Evolutionary conservation across 179 eudicot genomes (phyloP), one percentile per base, ranked within the genome.

Genomic region (Dionaea muscipula): DNA sequence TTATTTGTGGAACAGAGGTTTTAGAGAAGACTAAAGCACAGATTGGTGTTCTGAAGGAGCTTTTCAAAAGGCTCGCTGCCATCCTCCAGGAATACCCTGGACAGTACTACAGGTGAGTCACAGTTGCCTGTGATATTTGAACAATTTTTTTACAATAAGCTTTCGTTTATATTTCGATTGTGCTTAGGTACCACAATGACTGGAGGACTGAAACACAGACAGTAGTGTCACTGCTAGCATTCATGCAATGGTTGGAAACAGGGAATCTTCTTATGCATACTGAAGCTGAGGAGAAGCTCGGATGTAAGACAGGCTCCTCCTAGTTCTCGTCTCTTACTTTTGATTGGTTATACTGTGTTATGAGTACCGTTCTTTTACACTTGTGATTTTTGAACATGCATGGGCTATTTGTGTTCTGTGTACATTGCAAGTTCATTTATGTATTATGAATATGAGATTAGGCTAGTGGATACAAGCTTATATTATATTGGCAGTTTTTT

Each of bases 231-330:
- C 57, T 91, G 69, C 70, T 87, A 62, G 90, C 94, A 20, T 87
- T 84, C 57, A 78, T 87, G 93, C 98, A 91, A 51, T 91, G 96
- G 96, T 70, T 87, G 52, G 96, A 91, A 63, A 80, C 94, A 0
- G 98, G 91, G 47, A 74, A 27, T 65, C 98, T 91, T 47, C 89
- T 91, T 63, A 51, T 82, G 74, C 98, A 91, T 57, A 57, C 74
- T n/a, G 93, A 87, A 66, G 88, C 83, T 8, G 88, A 84, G 78
- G 85, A 75, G 51, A 82, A 75, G 71, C 90, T 91, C 60, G 96
- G 85, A 46, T 75, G 98, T 91, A 71, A 28, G 91, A 40, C 70
- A 39, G 13, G 7, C 21, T 18, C n/a, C 10, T 16, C 47, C 18
- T 10, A 43, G 22, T n/a, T 17, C 2, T 43, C 18, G 20, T 43